Base-by-base conservation (phyloP, 139 green algal species). In the Astrephomene gubernaculifera region DNA sequence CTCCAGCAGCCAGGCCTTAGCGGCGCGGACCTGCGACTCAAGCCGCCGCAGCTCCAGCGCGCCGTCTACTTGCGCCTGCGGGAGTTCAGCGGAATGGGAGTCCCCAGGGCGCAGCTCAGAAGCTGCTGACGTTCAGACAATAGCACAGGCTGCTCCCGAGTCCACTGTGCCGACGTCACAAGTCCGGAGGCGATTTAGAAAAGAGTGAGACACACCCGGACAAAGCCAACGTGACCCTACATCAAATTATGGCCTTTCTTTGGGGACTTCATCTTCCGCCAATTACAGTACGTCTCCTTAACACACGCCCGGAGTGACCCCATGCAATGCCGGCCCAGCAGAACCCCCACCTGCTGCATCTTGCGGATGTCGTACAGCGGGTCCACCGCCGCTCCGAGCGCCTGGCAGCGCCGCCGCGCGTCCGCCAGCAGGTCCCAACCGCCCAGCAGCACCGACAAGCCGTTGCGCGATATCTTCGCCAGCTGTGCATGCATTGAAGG, bases 311-410 rank as follows among this genome's bases (percentile, higher is more conserved):
- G n/a, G n/a, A n/a, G n/a, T n/a, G n/a, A n/a, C n/a, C n/a, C n/a
- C n/a, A n/a, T n/a, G n/a, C n/a, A n/a, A n/a, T n/a, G n/a, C n/a
- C n/a, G n/a, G n/a, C n/a, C n/a, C n/a, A n/a, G n/a, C n/a, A n/a
- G n/a, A n/a, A n/a, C n/a, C n/a, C 69, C 4, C 63, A 75, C 78
- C 78, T 84, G 78, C 33, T 74, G 61, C 78, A 67, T 65, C 38
- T 35, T 49, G 2, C 63, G 61, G 43, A 74, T 17, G 41, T 84
- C 43, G 43, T 67, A 74, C 25, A 84, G 43, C 22, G 78, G 78
- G 78, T 84, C 78, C 19, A 74, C 78, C 63, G 63, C 63, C 24
- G n/a, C 31, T 8, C 78, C 78, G 29, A 74, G 43, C 19, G 43
- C 78, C 33, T 64, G n/a, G n/a, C 63, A 49, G 61, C 33, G 61